These are phyloP conservation scores for Thelephora terrestris DNA, from an alignment of 1,284 basidiomycete species.

Conservation along the genomic window DNA sequence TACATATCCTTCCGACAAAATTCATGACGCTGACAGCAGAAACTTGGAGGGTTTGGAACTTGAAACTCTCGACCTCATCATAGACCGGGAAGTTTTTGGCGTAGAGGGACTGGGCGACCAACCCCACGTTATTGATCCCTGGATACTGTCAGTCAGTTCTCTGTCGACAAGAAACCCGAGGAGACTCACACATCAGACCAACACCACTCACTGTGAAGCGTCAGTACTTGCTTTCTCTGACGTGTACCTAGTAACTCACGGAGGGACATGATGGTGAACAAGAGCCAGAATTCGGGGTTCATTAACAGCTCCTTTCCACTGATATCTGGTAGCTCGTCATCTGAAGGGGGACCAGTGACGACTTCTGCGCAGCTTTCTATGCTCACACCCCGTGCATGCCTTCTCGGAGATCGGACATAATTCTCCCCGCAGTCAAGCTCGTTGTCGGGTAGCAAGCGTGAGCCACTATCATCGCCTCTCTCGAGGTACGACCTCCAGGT, in stretches of 20 bases:
- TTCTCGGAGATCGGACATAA: neutral
- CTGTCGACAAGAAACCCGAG: neutral
- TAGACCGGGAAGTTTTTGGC: constrained; percentile 54
- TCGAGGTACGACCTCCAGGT: constrained; percentile 15
- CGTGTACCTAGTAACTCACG: constrained; percentile 32
- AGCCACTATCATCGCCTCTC: constrained; percentile 18
- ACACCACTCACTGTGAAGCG: constrained; percentile 65
- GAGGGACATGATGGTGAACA: constrained; percentile 62
- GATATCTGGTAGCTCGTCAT: constrained; percentile 28
- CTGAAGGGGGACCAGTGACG: neutral
- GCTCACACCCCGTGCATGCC: too few species aligned
- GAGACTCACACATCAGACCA: constrained; percentile 71
- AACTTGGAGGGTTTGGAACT: constrained; percentile 81
- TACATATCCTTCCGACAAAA: constrained; percentile 69
- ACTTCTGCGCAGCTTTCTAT: too few species aligned
- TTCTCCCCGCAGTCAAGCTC: constrained; percentile 11
- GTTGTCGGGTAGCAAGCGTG: constrained; percentile 17
- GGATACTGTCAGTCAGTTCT: constrained; percentile 1
- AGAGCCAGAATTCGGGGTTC: constrained; percentile 63
- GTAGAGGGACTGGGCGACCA: constrained; percentile 79
- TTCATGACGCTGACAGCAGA: constrained; percentile 81
- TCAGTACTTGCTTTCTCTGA: constrained; percentile 1
- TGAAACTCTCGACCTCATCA: constrained; percentile 55
- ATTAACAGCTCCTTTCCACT: constrained; percentile 37
- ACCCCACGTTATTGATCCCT: constrained; percentile 96